phyloP scores from a whole-genome alignment of 495 filamentous ascomycete species.

The Cladorrhinum samala region DNA sequence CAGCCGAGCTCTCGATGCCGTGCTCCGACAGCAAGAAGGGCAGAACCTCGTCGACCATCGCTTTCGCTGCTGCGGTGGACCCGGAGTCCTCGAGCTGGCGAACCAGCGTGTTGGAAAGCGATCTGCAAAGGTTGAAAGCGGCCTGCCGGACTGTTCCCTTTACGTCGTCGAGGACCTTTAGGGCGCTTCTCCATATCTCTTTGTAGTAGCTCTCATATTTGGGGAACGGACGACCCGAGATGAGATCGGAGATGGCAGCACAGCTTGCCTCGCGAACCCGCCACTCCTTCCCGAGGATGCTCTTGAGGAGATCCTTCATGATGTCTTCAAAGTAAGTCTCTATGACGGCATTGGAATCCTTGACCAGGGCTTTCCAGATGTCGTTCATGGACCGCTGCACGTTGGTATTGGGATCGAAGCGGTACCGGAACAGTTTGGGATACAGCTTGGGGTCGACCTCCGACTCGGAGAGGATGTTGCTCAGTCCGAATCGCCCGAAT shows the following conservation, averaged over 20 bases:
- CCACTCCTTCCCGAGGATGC: slow-evolving; percentile 87
- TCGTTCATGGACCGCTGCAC: slow-evolving; percentile 93
- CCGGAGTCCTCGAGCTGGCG: slow-evolving; percentile 77
- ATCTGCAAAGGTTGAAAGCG: slow-evolving; percentile 73
- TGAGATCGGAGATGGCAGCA: slow-evolving; percentile 77
- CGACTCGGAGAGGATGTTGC: slow-evolving; percentile 82
- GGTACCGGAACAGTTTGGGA: slow-evolving; percentile 87
- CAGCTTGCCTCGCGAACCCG: slow-evolving; percentile 86
- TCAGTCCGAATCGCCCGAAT: slow-evolving; percentile 89
- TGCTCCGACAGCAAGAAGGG: slow-evolving; percentile 87
- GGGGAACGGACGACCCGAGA: slow-evolving; percentile 66
- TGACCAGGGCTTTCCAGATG: slow-evolving; percentile 91
- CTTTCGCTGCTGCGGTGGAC: slow-evolving; percentile 60
- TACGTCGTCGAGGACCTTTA: slow-evolving; percentile 89
- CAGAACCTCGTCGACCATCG: slow-evolving; percentile 75
- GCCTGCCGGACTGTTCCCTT: slow-evolving; percentile 81
- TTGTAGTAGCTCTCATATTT: slow-evolving; percentile 79
- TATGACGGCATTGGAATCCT: slow-evolving; percentile 67
- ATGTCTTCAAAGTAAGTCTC: slow-evolving; percentile 76
- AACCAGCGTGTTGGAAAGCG: slow-evolving; percentile 73
- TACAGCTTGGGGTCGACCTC: slow-evolving; percentile 90
- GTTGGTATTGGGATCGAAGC: slow-evolving; percentile 88
- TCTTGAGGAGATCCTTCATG: slow-evolving; percentile 76
- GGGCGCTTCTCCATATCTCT: slow-evolving; percentile 73
- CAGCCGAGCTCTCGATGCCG: slow-evolving; percentile 77